phyloP scores from a whole-genome alignment of 1,284 basidiomycete genomes.

The Afroboletus lepidellus region DNA sequence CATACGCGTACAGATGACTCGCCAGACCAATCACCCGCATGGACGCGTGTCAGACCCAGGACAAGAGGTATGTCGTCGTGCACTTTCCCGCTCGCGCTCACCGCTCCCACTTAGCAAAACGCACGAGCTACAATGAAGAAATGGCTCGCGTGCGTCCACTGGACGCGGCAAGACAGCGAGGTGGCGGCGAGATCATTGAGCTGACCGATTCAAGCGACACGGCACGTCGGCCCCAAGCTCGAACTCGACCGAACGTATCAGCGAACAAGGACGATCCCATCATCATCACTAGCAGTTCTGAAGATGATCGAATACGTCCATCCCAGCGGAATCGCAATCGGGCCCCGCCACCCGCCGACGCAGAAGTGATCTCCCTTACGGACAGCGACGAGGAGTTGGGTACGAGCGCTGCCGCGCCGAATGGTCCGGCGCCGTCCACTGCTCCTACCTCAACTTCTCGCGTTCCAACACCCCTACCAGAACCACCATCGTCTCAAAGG shows the following conservation, averaged over 20 bases:
- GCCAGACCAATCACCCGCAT: slow-evolving; percentile 6
- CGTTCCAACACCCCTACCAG: background rate
- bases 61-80: slow-evolving; percentile 17
- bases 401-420: background rate
- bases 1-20: slow-evolving; percentile 4
- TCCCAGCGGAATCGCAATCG: slow-evolving; percentile 6
- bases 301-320: slow-evolving; percentile 5
- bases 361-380: slow-evolving; percentile 29
- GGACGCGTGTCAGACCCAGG: slow-evolving; percentile 18
- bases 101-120: slow-evolving; percentile 13
- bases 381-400: slow-evolving; percentile 27
- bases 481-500: background rate
- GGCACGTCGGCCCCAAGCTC: background rate
- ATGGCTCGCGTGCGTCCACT: slow-evolving; percentile 16
- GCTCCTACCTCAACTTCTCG: background rate
- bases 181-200: slow-evolving; percentile 8
- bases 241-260: background rate
- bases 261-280: slow-evolving; percentile 20
- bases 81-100: background rate
- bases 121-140: slow-evolving; percentile 11
- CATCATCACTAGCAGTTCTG: slow-evolving; percentile 27
- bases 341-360: slow-evolving; percentile 8
- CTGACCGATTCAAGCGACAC: slow-evolving; percentile 22
- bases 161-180: slow-evolving; percentile 10
- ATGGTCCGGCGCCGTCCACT: background rate